These are phyloP conservation scores for Davidsoniella eucalypti DNA, from an alignment of 2,329 filamentous ascomycete genomes.

Conservation along the genomic window DNA sequence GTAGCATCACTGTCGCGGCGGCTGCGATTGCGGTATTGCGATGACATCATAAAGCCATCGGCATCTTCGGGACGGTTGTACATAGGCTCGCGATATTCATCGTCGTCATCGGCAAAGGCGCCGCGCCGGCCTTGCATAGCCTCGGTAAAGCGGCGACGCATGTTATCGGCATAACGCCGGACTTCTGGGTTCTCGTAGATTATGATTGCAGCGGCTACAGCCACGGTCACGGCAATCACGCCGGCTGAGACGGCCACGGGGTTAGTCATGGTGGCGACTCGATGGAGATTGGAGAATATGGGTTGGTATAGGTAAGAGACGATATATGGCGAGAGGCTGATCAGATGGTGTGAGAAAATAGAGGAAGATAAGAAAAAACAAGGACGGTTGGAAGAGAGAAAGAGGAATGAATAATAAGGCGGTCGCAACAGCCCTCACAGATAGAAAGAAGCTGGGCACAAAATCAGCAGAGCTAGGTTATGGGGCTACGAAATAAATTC, in stretches of 20 bases:
- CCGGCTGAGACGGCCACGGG: conserved; percentile 39
- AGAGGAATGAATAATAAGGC: not conserved
- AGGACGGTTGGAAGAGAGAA: not conserved
- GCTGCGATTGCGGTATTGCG: conserved; percentile 25
- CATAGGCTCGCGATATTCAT: conserved; percentile 29
- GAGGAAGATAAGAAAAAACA: not conserved
- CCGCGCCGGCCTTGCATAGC: conserved; percentile 28
- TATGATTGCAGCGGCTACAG: conserved; percentile 40
- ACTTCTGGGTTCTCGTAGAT: conserved; percentile 50
- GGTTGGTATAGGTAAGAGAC: not conserved
- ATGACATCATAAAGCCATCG: conserved; percentile 42
- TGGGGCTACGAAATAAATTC: too few species aligned
- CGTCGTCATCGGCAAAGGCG: conserved; percentile 37
- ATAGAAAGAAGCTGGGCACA: too few species aligned
- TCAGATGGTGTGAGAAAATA: not conserved
- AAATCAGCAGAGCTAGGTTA: too few species aligned
- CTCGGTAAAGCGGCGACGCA: conserved; percentile 43
- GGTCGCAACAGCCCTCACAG: too few species aligned
- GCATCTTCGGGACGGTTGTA: conserved; percentile 53
- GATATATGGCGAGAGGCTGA: not conserved
- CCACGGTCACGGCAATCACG: conserved; percentile 40
- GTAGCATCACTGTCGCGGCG: conserved; percentile 18
- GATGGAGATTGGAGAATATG: not conserved
- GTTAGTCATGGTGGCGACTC: conserved; percentile 23
- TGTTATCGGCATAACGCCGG: conserved; percentile 42